These are phyloP conservation scores for Debaryomycetaceae sp. DNA, from an alignment of 1,139 yeast genomes.

Conservation along the genomic window DNA sequence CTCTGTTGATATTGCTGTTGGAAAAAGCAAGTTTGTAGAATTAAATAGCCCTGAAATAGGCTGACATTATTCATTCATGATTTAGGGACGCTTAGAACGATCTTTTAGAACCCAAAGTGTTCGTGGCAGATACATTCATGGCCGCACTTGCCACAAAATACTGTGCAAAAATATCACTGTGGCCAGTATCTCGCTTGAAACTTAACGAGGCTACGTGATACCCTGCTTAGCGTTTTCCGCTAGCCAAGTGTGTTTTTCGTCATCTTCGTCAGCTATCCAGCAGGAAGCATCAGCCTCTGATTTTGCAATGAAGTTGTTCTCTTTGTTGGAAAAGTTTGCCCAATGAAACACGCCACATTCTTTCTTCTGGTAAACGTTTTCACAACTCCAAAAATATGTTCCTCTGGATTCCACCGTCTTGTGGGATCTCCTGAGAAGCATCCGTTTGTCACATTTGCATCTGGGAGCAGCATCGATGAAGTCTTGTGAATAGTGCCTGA, in stretches of 20 bases:
- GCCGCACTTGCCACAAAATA: too few relatives aligned
- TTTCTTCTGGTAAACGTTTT: slow-evolving; percentile 32
- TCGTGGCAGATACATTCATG: too few relatives aligned
- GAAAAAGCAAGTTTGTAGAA: too few relatives aligned
- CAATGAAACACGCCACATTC: slow-evolving; percentile 47
- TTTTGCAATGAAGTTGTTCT: slow-evolving; percentile 22
- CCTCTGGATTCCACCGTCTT: slow-evolving; percentile 44
- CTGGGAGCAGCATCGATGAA: slow-evolving; percentile 38
- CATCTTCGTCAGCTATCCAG: slow-evolving; percentile 35
- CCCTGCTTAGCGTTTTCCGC: neutral
- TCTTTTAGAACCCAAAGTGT: too few relatives aligned
- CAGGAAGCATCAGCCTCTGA: slow-evolving; percentile 13
- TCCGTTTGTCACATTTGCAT: slow-evolving; percentile 46
- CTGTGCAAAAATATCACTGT: too few relatives aligned
- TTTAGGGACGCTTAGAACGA: too few relatives aligned
- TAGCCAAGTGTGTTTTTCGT: slow-evolving; percentile 8
- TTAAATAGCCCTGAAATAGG: too few relatives aligned
- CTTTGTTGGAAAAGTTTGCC: slow-evolving; percentile 38
- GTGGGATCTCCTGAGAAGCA: slow-evolving; percentile 48
- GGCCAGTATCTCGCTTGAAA: too few relatives aligned
- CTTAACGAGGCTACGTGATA: too few relatives aligned
- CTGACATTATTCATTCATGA: too few relatives aligned
- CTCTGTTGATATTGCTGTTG: too few relatives aligned
- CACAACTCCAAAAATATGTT: slow-evolving; percentile 52
- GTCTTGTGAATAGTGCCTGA: slow-evolving; percentile 46